A percentile compares a stretch with the other conserved stretches of the same genome.
Conservation (phyloP, 805 yeast genomes). For the Candida golubevii region DNA sequence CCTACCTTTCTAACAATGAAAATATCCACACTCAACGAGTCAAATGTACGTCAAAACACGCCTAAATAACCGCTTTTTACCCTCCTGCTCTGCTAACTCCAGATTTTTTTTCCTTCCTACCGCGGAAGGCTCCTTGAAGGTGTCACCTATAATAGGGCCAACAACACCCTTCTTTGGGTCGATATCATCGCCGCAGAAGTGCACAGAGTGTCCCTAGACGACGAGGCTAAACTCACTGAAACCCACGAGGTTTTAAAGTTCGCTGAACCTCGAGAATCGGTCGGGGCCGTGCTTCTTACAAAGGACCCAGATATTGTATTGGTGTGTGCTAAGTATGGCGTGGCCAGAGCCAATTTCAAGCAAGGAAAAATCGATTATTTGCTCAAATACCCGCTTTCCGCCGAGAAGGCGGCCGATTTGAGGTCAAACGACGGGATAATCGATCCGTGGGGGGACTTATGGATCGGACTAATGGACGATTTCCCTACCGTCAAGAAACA, state of each 20-base stretch:
- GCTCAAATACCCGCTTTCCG: constrained; percentile 33
- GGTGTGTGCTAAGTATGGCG: constrained; percentile 63
- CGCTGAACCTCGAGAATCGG: constrained; percentile 35
- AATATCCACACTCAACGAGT: neutral
- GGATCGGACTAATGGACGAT: constrained; percentile 78
- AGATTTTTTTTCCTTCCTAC: constrained; percentile 23
- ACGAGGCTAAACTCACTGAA: constrained; percentile 11
- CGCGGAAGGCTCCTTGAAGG: constrained; percentile 61
- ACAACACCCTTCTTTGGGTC: constrained; percentile 49
- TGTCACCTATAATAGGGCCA: constrained; percentile 54
- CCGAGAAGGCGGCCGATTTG: constrained; percentile 19
- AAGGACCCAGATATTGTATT: constrained; percentile 45
- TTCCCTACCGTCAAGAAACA: constrained; percentile 26
- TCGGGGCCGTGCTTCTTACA: constrained; percentile 75
- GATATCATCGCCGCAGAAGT: constrained; percentile 42
- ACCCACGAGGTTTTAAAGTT: constrained; percentile 39
- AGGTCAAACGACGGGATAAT: constrained; percentile 79
- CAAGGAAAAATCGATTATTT: constrained; percentile 37
- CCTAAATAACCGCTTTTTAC: neutral
- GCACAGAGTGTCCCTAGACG: constrained; percentile 29
- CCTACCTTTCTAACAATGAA: too few species aligned
- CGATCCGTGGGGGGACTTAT: constrained; percentile 70
- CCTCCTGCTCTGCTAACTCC: constrained; percentile 10
- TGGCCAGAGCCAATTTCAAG: constrained; percentile 49
- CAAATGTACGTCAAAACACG: neutral